Percentiles rank a stretch among this genome's conserved stretches.
Conservation (phyloP, 768 basidiomycete species). For the Auriscalpium microsporum region DNA sequence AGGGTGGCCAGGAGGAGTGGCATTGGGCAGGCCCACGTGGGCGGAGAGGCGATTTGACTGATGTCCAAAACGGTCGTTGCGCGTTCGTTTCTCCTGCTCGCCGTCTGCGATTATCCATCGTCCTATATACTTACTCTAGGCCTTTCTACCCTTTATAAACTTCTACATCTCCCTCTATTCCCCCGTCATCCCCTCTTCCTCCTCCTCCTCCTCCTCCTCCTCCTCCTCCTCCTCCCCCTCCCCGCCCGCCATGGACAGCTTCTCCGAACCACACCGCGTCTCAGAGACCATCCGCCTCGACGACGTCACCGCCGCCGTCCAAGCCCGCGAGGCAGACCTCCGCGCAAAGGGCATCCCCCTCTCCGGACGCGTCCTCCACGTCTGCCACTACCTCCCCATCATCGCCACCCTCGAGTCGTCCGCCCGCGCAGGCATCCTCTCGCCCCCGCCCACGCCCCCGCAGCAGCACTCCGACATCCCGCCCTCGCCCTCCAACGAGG, state of each 20-base stretch:
- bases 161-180: no score
- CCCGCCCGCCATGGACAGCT: conserved; percentile 50
- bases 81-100: not conserved
- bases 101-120: not conserved
- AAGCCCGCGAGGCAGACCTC: conserved; percentile 64
- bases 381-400: conserved; percentile 85
- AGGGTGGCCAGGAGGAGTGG: not conserved
- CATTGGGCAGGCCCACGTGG: not conserved
- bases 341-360: conserved; percentile 60
- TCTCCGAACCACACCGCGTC: conserved; percentile 44
- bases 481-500: conserved; percentile 13
- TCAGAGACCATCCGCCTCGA: conserved; percentile 51
- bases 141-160: not conserved
- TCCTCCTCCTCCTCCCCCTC: not conserved
- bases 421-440: conserved; percentile 39
- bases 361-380: conserved; percentile 85
- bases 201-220: not conserved
- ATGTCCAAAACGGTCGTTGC: not conserved
- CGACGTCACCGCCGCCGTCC: conserved; percentile 67
- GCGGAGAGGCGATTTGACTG: not conserved
- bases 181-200: not conserved
- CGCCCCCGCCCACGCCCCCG: conserved; percentile 77
- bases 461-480: conserved; percentile 42
- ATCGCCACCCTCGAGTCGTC: conserved; percentile 46
- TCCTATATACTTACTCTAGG: not conserved